phyloP scores from a whole-genome alignment of 2,329 filamentous ascomycete species.

The Penicillium paneum region DNA sequence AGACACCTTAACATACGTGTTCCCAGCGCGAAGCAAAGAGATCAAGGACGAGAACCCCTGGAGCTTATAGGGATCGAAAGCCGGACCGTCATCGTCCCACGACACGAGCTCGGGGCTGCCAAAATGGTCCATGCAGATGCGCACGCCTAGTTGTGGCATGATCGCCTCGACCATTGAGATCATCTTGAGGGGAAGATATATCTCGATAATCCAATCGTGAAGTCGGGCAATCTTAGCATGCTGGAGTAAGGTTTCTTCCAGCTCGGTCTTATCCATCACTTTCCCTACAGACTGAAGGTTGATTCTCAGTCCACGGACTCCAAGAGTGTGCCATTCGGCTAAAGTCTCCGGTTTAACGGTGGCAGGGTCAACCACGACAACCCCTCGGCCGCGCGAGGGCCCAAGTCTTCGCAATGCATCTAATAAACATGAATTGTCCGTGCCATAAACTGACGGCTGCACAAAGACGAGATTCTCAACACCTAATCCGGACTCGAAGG shows the following conservation, averaged over 20 bases:
- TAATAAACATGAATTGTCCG: constrained; percentile 59
- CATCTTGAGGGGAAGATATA: constrained; percentile 55
- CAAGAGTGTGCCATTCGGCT: constrained; percentile 54
- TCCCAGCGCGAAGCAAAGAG: constrained; percentile 46
- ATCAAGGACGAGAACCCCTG: constrained; percentile 51
- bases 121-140: constrained; percentile 60
- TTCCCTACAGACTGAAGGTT: constrained; percentile 57
- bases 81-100: constrained; percentile 10
- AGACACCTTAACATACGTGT: constrained; percentile 58
- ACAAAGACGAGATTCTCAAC: constrained; percentile 58
- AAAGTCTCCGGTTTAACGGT: constrained; percentile 41
- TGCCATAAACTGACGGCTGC: constrained; percentile 61
- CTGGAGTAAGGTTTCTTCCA: constrained; percentile 43
- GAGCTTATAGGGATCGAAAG: constrained; percentile 46
- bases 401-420: constrained; percentile 53
- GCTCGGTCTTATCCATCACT: constrained; percentile 38
- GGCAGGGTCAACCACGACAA: constrained; percentile 56
- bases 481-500: constrained; percentile 52
- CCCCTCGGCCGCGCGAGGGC: constrained; percentile 50
- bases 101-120: constrained; percentile 47
- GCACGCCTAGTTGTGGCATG: constrained; percentile 50
- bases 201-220: constrained; percentile 56
- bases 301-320: constrained; percentile 58
- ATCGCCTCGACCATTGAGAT: constrained; percentile 50
- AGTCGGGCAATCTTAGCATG: constrained; percentile 53